Evolutionary conservation across 768 basidiomycete genomes (phyloP), one percentile per base, ranked within the genome.

Genomic region (Rhodotorula toruloides): DNA sequence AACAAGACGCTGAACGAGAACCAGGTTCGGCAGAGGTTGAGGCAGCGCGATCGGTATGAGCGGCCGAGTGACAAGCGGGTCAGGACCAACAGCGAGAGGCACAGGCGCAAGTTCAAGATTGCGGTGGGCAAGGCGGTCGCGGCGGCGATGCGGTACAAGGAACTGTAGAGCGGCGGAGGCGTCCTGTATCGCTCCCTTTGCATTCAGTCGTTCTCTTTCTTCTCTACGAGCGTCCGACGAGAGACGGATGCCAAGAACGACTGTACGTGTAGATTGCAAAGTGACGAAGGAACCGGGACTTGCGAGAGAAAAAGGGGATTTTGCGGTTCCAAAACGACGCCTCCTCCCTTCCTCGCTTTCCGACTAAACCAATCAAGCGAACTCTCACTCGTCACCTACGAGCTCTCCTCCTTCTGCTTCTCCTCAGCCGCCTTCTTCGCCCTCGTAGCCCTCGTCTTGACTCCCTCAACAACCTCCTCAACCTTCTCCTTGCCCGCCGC

Each of bases 1-100:
- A 72, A 68, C 63, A 59, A 61, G 44, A 42, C 44, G 21, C 31
- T 72, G 57, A 59, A 52, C 43, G 71, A 72, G 47, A 72, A 72
- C 54, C 61, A 72, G 32, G 58, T 57, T 42, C 74, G 39, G 74
- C 76, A 50, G 58, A 73, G 62, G 74, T 74, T 64, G 73, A 76
- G 63, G 72, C 67, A 25, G 72, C 77, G 65, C 75, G 77, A 76
- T 74, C 76, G 73, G 70, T 76, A 67, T 43, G 71, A 72, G 67
- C 42, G 60, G 13, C 58, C 59, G 56, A 63, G 63, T n/a, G 58
- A 72, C 54, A 65, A 63, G 63, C 54, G 71, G 32, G 63, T 65
- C 27, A 37, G 71, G 49, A 56, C 68, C 42, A 67, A 66, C 52
- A 46, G 42, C 17, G 71, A 72, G 61, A 50, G 71, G 47, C 71